Conservation (phyloP, 2,329 filamentous ascomycete genomes). For the Verticillium zaregamsianum region DNA sequence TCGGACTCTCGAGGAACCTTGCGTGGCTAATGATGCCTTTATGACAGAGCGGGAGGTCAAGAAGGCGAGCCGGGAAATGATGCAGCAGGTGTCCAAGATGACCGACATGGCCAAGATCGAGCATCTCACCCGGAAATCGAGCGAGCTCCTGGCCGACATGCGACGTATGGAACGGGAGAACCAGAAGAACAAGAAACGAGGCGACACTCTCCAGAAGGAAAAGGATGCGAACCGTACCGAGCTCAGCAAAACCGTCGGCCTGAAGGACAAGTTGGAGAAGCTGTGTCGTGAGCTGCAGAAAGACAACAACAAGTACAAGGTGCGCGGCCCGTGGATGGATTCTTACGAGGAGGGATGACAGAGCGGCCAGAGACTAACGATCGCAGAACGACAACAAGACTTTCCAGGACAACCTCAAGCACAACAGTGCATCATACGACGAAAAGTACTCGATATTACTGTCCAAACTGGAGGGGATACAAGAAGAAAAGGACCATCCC, state of each 20-base stretch:
- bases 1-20: background rate
- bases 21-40: constrained; percentile 11
- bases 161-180: constrained; percentile 93
- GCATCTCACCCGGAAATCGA: constrained; percentile 83
- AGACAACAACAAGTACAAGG: constrained; percentile 98
- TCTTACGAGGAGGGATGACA: background rate
- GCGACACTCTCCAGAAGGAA: constrained; percentile 92
- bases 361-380: background rate
- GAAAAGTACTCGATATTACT: constrained; percentile 77
- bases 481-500: constrained; percentile 80
- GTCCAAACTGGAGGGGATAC: constrained; percentile 80
- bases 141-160: constrained; percentile 89
- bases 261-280: constrained; percentile 97
- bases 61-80: constrained; percentile 86
- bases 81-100: constrained; percentile 85
- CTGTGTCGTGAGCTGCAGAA: constrained; percentile 89
- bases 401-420: constrained; percentile 79
- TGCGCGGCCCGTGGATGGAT: constrained; percentile 33
- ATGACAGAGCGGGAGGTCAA: constrained; percentile 83
- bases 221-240: constrained; percentile 87
- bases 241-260: constrained; percentile 79
- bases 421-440: constrained; percentile 78
- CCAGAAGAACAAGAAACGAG: constrained; percentile 91
- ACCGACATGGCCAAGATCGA: constrained; percentile 90
- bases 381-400: constrained; percentile 85